Evolutionary conservation across 768 basidiomycete species (phyloP).

Genomic region (Leucocoprinus sp.): DNA sequence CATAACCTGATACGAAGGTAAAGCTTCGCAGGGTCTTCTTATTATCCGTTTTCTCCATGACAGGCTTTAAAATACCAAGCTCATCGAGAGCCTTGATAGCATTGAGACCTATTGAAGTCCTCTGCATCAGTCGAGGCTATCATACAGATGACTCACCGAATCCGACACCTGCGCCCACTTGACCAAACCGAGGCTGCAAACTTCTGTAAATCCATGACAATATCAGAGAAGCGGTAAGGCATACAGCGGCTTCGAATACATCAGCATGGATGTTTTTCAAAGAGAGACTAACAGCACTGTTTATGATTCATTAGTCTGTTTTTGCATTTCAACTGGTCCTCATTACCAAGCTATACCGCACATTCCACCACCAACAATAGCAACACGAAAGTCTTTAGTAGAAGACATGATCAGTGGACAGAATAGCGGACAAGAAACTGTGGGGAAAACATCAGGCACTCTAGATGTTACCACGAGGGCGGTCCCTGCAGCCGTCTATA

Average conservation of each 20-base stretch:
- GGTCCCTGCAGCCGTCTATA: too few species aligned
- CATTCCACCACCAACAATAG: constrained; percentile 50
- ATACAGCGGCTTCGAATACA: too few species aligned
- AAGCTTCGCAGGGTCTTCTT: too few species aligned
- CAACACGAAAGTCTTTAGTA: constrained; percentile 37
- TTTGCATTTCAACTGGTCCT: too few species aligned
- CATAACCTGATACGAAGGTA: constrained; percentile 37
- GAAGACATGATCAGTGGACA: constrained; percentile 3
- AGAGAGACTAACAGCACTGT: too few species aligned
- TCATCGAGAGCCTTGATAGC: constrained; percentile 35
- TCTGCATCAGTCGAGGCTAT: background rate
- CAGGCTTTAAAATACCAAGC: constrained; percentile 34
- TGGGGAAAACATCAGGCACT: too few species aligned
- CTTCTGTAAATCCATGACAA: background rate
- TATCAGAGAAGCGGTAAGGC: too few species aligned
- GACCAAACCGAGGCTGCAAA: constrained; percentile 35
- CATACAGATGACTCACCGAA: too few species aligned
- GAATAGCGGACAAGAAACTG: too few species aligned
- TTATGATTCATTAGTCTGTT: too few species aligned
- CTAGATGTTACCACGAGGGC: too few species aligned
- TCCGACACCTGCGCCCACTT: constrained; percentile 54
- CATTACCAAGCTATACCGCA: constrained; percentile 37
- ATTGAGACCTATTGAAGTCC: constrained; percentile 39
- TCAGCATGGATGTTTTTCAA: too few species aligned
- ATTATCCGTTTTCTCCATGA: constrained; percentile 31